Percentiles rank a stretch among this genome's conserved stretches.
These are phyloP conservation scores for Stramenopiles sp. DNA, from an alignment of 352 stramenopile species.

Conservation along the genomic window DNA sequence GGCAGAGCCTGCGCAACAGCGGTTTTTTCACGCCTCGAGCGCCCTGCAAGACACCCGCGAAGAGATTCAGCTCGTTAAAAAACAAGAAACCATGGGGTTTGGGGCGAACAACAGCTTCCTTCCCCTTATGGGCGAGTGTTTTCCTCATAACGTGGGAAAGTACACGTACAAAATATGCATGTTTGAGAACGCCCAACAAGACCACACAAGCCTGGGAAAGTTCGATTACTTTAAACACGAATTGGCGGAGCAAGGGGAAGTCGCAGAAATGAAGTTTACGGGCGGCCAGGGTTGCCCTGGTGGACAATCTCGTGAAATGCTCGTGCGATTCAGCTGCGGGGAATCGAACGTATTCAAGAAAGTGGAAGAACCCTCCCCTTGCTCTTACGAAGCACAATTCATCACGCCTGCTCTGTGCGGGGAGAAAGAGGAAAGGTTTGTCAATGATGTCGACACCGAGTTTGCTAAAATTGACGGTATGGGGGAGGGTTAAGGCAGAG, in stretches of 20 bases:
- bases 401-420: not conserved
- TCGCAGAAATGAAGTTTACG: not conserved
- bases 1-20: too few relatives aligned
- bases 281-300: not conserved
- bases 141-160: conserved; percentile 37
- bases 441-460: not conserved
- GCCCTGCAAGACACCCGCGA: too few relatives aligned
- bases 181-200: conserved; percentile 53
- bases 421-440: not conserved
- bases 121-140: conserved; percentile 41
- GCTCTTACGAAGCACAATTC: not conserved
- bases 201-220: conserved; percentile 41
- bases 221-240: too few relatives aligned
- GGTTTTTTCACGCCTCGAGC: too few relatives aligned
- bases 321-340: not conserved
- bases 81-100: too few relatives aligned
- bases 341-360: not conserved
- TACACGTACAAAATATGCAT: conserved; percentile 65
- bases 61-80: too few relatives aligned
- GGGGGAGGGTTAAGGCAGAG: too few relatives aligned
- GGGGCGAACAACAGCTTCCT: conserved; percentile 40
- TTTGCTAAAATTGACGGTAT: too few relatives aligned
- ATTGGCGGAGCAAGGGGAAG: not conserved
- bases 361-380: not conserved
- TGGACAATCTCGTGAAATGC: not conserved